Percentiles rank a stretch among this genome's conserved stretches.
These are phyloP conservation scores for Tolypocladium ophioglossoides DNA, from an alignment of 2,329 filamentous ascomycete species.

Conservation along the genomic window DNA sequence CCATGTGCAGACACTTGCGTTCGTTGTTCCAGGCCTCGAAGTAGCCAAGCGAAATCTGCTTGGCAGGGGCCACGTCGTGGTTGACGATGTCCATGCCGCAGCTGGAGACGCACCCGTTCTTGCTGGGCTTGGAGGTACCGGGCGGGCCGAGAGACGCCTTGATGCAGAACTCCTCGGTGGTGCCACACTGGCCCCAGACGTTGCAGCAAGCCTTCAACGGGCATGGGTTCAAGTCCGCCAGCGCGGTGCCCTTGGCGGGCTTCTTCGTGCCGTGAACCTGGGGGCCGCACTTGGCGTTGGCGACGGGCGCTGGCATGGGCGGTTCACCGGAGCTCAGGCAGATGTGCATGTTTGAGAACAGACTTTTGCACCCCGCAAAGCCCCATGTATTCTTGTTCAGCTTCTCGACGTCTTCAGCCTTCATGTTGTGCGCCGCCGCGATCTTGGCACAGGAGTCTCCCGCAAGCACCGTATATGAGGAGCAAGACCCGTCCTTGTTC, in stretches of 20 bases:
- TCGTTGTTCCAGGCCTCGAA: conserved; percentile 6
- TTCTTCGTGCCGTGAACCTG: conserved; percentile 11
- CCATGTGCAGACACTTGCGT: not conserved
- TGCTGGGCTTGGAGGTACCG: conserved; percentile 20
- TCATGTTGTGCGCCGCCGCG: conserved; percentile 10
- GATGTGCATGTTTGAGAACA: conserved; percentile 7
- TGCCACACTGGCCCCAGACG: conserved; percentile 31
- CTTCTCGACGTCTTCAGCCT: conserved; percentile 6
- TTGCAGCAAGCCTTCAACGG: conserved; percentile 20
- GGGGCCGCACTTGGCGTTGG: conserved; percentile 12
- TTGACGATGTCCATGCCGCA: conserved; percentile 15
- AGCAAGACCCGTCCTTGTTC: conserved; percentile 10
- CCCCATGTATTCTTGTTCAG: conserved; percentile 18
- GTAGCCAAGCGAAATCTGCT: conserved; percentile 8
- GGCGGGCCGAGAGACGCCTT: conserved; percentile 15
- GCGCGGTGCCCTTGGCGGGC: conserved; percentile 2
- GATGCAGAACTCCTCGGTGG: conserved; percentile 26
- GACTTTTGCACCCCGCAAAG: conserved; percentile 10
- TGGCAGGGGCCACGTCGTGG: not conserved
- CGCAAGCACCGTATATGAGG: conserved; percentile 15
- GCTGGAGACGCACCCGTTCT: conserved; percentile 18
- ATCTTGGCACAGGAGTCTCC: conserved; percentile 23
- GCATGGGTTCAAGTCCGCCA: conserved; percentile 17
- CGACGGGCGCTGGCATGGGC: conserved; percentile 10
- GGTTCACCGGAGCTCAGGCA: conserved; percentile 12